These are phyloP conservation scores for Carex cristatella DNA, from an alignment of 176 grass and related monocot species.

Conservation along the genomic window DNA sequence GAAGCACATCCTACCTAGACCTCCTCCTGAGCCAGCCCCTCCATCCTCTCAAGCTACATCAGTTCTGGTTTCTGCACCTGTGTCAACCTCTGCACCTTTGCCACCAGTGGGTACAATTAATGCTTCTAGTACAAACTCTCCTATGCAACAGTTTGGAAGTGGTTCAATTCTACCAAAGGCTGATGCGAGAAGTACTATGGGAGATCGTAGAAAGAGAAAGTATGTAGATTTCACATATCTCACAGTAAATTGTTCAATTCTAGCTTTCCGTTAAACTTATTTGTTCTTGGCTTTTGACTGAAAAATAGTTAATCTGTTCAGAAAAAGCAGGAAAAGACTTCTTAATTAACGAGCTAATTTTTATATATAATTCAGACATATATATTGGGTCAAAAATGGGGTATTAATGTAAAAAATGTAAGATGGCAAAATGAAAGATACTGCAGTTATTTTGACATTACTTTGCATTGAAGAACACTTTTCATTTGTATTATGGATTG, in stretches of 20 bases:
- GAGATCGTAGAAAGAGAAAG: conserved; percentile 96
- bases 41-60: conserved; percentile 29
- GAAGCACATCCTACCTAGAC: conserved; percentile 90
- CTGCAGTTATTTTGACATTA: neutral
- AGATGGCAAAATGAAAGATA: neutral
- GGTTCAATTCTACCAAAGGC: conserved; percentile 53
- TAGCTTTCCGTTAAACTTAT: neutral
- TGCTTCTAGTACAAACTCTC: conserved; percentile 44
- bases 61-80: conserved; percentile 22
- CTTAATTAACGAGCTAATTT: neutral
- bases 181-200: conserved; percentile 79
- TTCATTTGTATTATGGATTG: neutral
- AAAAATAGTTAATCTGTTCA: neutral
- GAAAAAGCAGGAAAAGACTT: neutral
- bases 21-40: conserved; percentile 66
- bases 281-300: neutral
- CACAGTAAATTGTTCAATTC: neutral
- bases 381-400: neutral
- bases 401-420: neutral
- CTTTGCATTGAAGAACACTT: neutral
- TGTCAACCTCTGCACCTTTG: conserved; percentile 28
- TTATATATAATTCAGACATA: neutral
- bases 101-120: conserved; percentile 39
- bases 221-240: conserved; percentile 34
- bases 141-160: conserved; percentile 79